A percentile compares a stretch with the other conserved stretches of the same genome.
Conservation (phyloP, 768 basidiomycete genomes). For the Naganishia randhawae region DNA sequence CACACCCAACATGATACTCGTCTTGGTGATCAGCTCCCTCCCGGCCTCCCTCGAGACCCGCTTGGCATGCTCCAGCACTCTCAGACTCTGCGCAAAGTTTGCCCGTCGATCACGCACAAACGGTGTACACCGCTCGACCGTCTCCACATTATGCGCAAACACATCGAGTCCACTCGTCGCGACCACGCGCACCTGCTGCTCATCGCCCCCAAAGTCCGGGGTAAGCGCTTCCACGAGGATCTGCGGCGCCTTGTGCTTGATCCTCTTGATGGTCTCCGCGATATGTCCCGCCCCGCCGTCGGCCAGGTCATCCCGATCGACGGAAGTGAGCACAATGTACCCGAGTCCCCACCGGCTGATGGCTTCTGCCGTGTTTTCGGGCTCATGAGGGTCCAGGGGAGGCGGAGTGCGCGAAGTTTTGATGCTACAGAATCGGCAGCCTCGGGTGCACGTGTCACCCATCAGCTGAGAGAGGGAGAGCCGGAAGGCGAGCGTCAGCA, state of each 20-base stretch:
- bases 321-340: conserved; percentile 94
- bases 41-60: conserved; percentile 40
- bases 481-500: background rate
- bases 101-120: conserved; percentile 93
- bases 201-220: conserved; percentile 80
- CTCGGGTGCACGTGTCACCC: conserved; percentile 98
- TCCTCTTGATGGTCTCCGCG: conserved; percentile 87
- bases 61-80: conserved; percentile 49
- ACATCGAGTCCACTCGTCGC: conserved; percentile 94
- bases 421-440: conserved; percentile 94
- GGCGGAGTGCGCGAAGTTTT: conserved; percentile 85
- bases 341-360: conserved; percentile 96
- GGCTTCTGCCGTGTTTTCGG: conserved; percentile 96
- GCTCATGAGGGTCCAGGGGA: conserved; percentile 91
- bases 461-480: conserved; percentile 66
- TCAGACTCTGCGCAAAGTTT: conserved; percentile 66
- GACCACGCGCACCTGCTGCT: conserved; percentile 71
- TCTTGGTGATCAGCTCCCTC: conserved; percentile 78
- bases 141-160: conserved; percentile 97
- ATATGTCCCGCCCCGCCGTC: conserved; percentile 94
- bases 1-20: conserved; percentile 96
- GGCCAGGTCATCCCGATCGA: conserved; percentile 89
- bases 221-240: conserved; percentile 96
- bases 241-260: conserved; percentile 95
- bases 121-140: conserved; percentile 87